Conservation (phyloP, 1,284 basidiomycete genomes). For the Fomitopsis pinicola region DNA sequence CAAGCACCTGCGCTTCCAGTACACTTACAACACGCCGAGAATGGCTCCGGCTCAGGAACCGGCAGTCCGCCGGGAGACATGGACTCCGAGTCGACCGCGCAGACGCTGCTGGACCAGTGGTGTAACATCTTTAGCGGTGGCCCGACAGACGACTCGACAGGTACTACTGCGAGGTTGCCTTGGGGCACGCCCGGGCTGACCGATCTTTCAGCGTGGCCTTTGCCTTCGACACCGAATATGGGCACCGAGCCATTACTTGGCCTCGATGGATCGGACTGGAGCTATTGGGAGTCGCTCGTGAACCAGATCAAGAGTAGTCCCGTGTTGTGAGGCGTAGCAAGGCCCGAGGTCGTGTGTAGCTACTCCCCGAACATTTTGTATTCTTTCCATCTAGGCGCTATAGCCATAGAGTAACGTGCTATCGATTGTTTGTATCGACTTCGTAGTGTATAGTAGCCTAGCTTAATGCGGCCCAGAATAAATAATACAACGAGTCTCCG, state of each 20-base stretch:
- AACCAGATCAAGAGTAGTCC: conserved; percentile 66
- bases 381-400: neutral
- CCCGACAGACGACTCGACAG: conserved; percentile 48
- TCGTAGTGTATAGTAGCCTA: neutral
- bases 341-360: neutral
- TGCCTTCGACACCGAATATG: conserved; percentile 21
- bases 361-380: neutral
- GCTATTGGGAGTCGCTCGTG: conserved; percentile 77
- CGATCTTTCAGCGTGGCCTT: conserved; percentile 55
- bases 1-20: neutral
- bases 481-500: neutral
- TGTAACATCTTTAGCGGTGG: conserved; percentile 69
- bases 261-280: conserved; percentile 68
- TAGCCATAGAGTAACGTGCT: neutral
- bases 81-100: conserved; percentile 65
- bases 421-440: neutral
- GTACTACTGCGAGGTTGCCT: conserved; percentile 40
- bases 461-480: neutral
- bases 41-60: conserved; percentile 18
- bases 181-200: conserved; percentile 59
- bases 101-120: conserved; percentile 77
- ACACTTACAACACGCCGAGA: conserved; percentile 49
- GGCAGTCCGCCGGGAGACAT: conserved; percentile 64
- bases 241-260: conserved; percentile 31
- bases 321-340: conserved; percentile 14